Percentiles rank a stretch among this genome's conserved stretches.
These are phyloP conservation scores for Taphrina deformans DNA, from an alignment of 1,139 yeast species.

Conservation along the genomic window DNA sequence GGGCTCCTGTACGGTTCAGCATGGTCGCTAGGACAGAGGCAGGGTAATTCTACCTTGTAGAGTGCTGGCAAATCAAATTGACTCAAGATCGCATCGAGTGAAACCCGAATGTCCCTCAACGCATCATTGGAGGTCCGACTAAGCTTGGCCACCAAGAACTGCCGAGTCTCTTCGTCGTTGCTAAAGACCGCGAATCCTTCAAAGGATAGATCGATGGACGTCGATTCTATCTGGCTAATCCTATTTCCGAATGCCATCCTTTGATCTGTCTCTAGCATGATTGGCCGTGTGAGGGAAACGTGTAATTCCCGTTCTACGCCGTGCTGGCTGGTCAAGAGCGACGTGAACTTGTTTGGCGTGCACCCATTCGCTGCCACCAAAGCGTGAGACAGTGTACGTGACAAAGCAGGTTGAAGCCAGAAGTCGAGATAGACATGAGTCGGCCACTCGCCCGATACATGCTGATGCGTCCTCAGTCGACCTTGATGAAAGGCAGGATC, in stretches of 20 bases:
- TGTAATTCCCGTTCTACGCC: constrained; percentile 8
- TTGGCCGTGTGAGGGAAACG: not conserved
- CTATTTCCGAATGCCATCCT: not conserved
- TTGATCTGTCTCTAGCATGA: not conserved
- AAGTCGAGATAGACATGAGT: constrained; percentile 22
- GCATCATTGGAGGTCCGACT: not conserved
- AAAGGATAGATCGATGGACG: not conserved
- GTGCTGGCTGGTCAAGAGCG: not conserved
- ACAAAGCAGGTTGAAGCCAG: not conserved
- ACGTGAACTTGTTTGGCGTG: not conserved
- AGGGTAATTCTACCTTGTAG: not conserved
- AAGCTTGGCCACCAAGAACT: not conserved
- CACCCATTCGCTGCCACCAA: not conserved
- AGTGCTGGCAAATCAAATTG: not conserved
- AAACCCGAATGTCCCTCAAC: not conserved
- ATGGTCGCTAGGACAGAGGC: too few relatives aligned
- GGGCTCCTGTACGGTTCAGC: not conserved
- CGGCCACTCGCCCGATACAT: constrained; percentile 18
- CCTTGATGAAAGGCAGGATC: constrained; percentile 31
- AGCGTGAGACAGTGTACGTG: not conserved
- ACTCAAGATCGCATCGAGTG: not conserved
- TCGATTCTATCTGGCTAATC: not conserved
- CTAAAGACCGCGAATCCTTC: not conserved
- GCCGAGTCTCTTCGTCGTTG: constrained; percentile 9
- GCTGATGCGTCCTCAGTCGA: not conserved